Percentiles rank a stretch among this genome's conserved stretches.
phyloP scores from a whole-genome alignment of 202 grass and related monocot genomes.

The Panicum virgatum region DNA sequence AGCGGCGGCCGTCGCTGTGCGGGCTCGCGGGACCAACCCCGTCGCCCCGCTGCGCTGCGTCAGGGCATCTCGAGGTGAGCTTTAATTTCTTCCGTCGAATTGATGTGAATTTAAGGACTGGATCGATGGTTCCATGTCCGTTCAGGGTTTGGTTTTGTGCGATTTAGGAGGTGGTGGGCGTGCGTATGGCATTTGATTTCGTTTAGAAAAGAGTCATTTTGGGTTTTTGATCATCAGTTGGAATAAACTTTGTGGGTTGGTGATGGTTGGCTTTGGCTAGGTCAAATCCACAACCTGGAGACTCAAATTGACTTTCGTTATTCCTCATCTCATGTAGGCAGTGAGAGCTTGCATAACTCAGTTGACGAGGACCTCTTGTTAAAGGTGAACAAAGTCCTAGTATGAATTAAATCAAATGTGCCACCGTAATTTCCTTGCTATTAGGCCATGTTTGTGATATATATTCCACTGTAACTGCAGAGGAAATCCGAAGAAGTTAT shows the following conservation, averaged over 20 bases:
- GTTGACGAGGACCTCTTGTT: constrained; percentile 62
- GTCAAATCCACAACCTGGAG: too few species aligned
- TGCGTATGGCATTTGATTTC: background rate
- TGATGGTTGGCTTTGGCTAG: too few species aligned
- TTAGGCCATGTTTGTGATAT: constrained; percentile 25
- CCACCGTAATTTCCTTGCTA: background rate
- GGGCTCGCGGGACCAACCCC: constrained; percentile 21
- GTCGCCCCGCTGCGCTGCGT: constrained; percentile 20
- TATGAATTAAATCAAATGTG: constrained; percentile 1
- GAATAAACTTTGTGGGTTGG: too few species aligned
- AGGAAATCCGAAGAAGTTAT: too few species aligned
- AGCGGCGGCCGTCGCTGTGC: background rate
- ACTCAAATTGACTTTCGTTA: constrained; percentile 9
- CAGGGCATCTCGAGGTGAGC: constrained; percentile 30
- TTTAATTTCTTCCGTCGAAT: background rate
- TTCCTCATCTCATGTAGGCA: constrained; percentile 31
- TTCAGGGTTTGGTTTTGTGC: background rate
- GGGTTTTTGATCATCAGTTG: too few species aligned
- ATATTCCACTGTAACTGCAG: too few species aligned
- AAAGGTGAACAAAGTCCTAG: constrained; percentile 48
- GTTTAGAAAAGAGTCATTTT: background rate
- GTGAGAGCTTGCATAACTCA: constrained; percentile 59
- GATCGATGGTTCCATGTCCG: background rate
- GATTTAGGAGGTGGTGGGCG: background rate
- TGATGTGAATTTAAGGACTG: background rate